Evolutionary conservation across 2,329 filamentous ascomycete genomes (phyloP), one percentile per base, ranked within the genome.

Genomic region (Xylaria arbuscula): DNA sequence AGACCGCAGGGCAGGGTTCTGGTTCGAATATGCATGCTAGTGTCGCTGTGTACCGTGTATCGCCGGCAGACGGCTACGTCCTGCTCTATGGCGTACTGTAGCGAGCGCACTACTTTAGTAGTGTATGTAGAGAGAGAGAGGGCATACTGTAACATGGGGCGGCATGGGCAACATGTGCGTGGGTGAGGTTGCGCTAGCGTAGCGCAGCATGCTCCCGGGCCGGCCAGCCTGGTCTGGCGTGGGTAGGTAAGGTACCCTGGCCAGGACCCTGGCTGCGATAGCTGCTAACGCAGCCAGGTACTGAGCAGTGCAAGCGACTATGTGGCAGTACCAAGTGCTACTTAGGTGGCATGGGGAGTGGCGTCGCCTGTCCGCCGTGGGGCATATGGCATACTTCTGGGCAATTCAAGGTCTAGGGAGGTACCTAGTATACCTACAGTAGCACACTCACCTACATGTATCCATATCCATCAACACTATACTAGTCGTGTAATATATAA

Each of bases 21-120:
- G 66, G 58, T 62, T 68, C 58, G 62, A 66, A 69, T 59, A 58
- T 69, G 63, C 67, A 60, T 60, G 63, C 48, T 55, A 66, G 50
- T 34, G 45, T 19, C 6, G 56, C 24, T 34, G 55, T 42, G 55
- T 57, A 57, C 38, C 55, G 55, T 24, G 34, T 13, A 24, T 45
- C n/a, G 38, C 5, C 53, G 24, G 50, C 17, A 63, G 60, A 55
- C 38, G 19, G 28, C n/a, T 45, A 17, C 5, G 40, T n/a, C 1
- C n/a, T 15, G 40, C n/a, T 15, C n/a, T 17, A 7, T 42, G 17
- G 40, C 7, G 15, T 45, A 17, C 15, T 45, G 40, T 17, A 45
- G 40, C 28, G 28, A 45, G 17, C 1, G 40, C n/a, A 45, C n/a
- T 17, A n/a, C 13, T 3, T 15, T 45, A 17, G 40, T 17, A 45